Evolutionary conservation across 2,329 filamentous ascomycete species (phyloP), one percentile per base, ranked within the genome.

Genomic region (Hypoxylon sp.): DNA sequence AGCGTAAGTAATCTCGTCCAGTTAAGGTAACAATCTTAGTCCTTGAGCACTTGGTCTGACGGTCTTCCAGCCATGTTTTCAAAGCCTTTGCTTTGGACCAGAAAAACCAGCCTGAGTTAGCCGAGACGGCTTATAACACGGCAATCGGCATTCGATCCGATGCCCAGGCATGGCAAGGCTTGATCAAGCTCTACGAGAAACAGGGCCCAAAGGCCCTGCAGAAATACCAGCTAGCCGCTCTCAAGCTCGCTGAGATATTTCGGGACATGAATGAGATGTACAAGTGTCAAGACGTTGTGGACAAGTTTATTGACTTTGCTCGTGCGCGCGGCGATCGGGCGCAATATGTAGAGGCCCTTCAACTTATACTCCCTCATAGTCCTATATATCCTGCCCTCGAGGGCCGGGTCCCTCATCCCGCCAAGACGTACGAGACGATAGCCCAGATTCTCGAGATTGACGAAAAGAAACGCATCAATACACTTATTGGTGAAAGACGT

Each of bases 401-500:
- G 80, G 94, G 94, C 5, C 87, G 93, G 3, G 81, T 98, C 3
- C 91, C 90, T 1, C 88, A 91, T 68, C 94, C 95, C 0, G 87
- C 89, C 8, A 86, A 89, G 62, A 96, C 92, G 0, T 97, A 96
- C 76, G 89, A 89, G 70, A 89, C 87, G 32, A 88, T 98, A 56
- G 91, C 92, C 13, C 89, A 95, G 70, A 91, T 97, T 19, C 84
- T 92, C 2, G 95, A 98, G 74, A 81, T 87, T 1, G 92, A 95
- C 64, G 95, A 99, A 78, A 94, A 91, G 74, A 91, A 94, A 74
- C 89, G 88, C 30, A 94, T 97, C 76, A 97, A 97, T 74, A 91
- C 87, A 3, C 87, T 97, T 61, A 96, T 99, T 69, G 93, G 90
- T 30, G 93, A 97, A 77, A 87, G 95, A 44, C 86, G 94, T 67